Percentiles rank a stretch among this genome's conserved stretches.
These are phyloP conservation scores for Speleostelium caveatum DNA, from an alignment of 78 protist genomes.

Conservation along the genomic window DNA sequence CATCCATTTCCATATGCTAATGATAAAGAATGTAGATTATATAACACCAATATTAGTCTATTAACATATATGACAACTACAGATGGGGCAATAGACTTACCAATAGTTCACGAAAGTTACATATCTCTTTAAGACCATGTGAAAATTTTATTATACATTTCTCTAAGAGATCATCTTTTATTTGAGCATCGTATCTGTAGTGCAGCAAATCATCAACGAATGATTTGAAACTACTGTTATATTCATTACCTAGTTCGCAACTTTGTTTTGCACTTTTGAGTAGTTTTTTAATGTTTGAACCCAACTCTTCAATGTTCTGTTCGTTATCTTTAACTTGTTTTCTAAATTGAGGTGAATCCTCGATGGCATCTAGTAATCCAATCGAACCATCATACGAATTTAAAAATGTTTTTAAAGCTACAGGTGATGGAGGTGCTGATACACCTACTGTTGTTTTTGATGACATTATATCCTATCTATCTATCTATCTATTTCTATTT, in stretches of 20 bases:
- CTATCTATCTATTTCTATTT: too few species aligned
- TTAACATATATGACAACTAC: not conserved
- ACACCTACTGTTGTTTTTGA: not conserved
- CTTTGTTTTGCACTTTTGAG: constrained; percentile 39
- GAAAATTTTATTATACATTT: constrained; percentile 52
- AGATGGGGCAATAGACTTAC: not conserved
- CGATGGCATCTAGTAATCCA: constrained; percentile 32
- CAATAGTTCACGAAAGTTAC: constrained; percentile 69
- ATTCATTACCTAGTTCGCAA: constrained; percentile 65
- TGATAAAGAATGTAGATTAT: not conserved
- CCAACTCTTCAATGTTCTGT: constrained; percentile 43
- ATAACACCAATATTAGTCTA: not conserved
- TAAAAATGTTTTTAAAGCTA: constrained; percentile 17
- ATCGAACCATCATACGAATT: constrained; percentile 60
- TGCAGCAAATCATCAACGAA: constrained; percentile 55
- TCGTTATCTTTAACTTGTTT: constrained; percentile 70
- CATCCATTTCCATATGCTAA: constrained; percentile 65
- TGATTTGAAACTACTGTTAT: constrained; percentile 42
- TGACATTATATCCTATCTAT: too few species aligned
- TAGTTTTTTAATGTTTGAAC: constrained; percentile 33
- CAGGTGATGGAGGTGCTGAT: constrained; percentile 18
- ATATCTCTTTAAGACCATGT: constrained; percentile 51
- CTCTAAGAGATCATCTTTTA: constrained; percentile 57
- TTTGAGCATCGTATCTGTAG: constrained; percentile 35
- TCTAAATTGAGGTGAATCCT: constrained; percentile 72